These are phyloP conservation scores for Sclerotinia minor DNA, from an alignment of 2,329 filamentous ascomycete species.

Conservation along the genomic window DNA sequence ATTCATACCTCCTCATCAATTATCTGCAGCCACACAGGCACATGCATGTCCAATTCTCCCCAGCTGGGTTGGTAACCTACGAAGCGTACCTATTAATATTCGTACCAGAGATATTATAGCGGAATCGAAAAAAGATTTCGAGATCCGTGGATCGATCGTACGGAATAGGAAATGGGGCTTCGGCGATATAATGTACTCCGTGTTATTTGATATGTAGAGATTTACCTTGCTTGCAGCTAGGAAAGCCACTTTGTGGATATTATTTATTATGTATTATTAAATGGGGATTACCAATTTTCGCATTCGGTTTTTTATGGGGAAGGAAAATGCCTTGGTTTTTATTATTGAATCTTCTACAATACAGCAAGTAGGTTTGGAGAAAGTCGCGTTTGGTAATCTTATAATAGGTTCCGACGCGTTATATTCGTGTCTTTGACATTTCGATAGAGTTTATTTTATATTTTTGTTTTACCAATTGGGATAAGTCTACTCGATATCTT, in stretches of 20 bases:
- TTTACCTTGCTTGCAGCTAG: conserved; percentile 16
- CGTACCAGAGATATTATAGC: neutral
- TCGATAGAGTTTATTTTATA: neutral
- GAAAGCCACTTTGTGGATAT: neutral
- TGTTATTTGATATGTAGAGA: conserved; percentile 4
- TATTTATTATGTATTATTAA: too few relatives aligned
- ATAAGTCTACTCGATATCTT: neutral
- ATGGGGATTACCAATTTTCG: neutral
- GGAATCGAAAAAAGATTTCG: neutral
- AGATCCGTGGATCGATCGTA: conserved; percentile 11
- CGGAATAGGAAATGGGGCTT: conserved; percentile 4
- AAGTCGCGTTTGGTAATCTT: conserved; percentile 2
- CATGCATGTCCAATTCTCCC: neutral
- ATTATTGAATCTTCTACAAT: neutral
- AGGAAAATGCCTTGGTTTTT: too few relatives aligned
- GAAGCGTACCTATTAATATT: conserved; percentile 1
- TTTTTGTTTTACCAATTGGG: neutral
- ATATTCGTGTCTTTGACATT: conserved; percentile 1
- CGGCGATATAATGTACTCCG: conserved; percentile 1
- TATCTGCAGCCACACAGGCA: conserved; percentile 8
- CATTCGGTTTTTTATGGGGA: too few relatives aligned
- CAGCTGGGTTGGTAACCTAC: neutral
- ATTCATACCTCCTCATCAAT: neutral
- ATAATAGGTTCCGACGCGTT: neutral
- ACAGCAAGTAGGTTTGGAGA: too few relatives aligned